Evolutionary conservation across 345 rosid species (phyloP).

Genomic region (Turnera subulata): DNA sequence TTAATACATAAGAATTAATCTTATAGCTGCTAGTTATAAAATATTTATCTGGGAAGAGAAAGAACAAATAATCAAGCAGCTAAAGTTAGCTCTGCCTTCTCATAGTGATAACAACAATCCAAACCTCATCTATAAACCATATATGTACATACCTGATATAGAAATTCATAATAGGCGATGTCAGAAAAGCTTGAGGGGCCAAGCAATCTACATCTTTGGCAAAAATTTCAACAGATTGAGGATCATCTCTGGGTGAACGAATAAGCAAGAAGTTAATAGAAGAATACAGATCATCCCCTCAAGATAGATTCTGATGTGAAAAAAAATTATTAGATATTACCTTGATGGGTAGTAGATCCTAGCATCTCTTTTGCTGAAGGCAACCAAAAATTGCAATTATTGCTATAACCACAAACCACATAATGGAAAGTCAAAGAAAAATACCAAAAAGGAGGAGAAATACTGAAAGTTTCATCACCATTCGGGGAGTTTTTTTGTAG

Average conservation of each 20-base stretch:
- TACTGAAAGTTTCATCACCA: slow-evolving; percentile 33
- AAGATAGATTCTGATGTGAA: not conserved
- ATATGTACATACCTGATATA: slow-evolving; percentile 55
- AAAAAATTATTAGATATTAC: slow-evolving; percentile 27
- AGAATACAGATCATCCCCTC: slow-evolving; percentile 9
- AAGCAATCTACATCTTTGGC: slow-evolving; percentile 61
- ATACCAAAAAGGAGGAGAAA: not conserved
- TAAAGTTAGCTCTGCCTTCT: not conserved
- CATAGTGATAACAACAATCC: slow-evolving; percentile 1
- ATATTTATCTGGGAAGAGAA: no score
- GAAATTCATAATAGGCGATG: slow-evolving; percentile 80
- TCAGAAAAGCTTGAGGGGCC: slow-evolving; percentile 55
- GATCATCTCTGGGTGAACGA: slow-evolving; percentile 60
- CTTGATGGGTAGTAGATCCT: slow-evolving; percentile 61
- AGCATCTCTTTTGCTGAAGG: slow-evolving; percentile 50
- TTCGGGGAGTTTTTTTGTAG: slow-evolving; percentile 36
- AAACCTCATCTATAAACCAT: not conserved
- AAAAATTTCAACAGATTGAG: slow-evolving; percentile 54
- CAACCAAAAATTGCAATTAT: slow-evolving; percentile 17
- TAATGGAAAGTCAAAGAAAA: not conserved
- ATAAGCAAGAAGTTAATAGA: slow-evolving; percentile 9
- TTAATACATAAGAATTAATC: not conserved
- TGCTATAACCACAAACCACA: slow-evolving; percentile 1
- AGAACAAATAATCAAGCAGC: not conserved
- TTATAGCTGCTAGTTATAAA: no score